Evolutionary conservation across 306 rosid genomes (phyloP), one percentile per base, ranked within the genome.

Genomic region (Parietaria judaica): DNA sequence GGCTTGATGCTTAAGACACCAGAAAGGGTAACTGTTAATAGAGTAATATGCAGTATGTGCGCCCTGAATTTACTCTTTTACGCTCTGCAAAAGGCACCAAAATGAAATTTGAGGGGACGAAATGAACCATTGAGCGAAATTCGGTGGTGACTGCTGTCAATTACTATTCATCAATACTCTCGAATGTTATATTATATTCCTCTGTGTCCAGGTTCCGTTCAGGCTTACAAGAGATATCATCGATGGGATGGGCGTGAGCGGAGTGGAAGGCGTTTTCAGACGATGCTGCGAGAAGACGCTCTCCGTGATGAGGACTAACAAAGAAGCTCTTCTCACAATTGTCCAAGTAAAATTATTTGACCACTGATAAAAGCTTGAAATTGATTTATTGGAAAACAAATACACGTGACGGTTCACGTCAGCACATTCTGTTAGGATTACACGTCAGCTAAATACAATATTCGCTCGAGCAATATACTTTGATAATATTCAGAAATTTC

Each of bases 1-100:
- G 96, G 98, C 61, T 83, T 88, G 83, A 91, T 91, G 96, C 95
- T 88, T 12, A 91, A 91, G 85, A 91, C 98, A 37, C 96, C 98
- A 49, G 98, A 91, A 66, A 75, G 95, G 88, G 98, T 91, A 23
- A 23, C n/a, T 23, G 2, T 23, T 23, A 23, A 23, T 23, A 23
- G 31, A 23, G 31, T 23, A 23, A 23, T 23, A 23, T 23, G 31
- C 31, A 23, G 31, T 0, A 23, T 23, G 31, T 23, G 31, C 31
- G 31, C 31, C 31, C 31, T 23, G 31, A 23, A 23, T 23, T 23
- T 23, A 23, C 31, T 23, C 31, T 23, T 23, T 23, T 23, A 2
- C 31, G 31, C 31, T 23, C 31, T 23, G 31, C 31, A 23, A 23
- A 23, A 2, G 31, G 31, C 31, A 23, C 31, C 1, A 23, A 23